phyloP scores from a whole-genome alignment of 352 stramenopile genomes.

The Blastocystis hominis region DNA sequence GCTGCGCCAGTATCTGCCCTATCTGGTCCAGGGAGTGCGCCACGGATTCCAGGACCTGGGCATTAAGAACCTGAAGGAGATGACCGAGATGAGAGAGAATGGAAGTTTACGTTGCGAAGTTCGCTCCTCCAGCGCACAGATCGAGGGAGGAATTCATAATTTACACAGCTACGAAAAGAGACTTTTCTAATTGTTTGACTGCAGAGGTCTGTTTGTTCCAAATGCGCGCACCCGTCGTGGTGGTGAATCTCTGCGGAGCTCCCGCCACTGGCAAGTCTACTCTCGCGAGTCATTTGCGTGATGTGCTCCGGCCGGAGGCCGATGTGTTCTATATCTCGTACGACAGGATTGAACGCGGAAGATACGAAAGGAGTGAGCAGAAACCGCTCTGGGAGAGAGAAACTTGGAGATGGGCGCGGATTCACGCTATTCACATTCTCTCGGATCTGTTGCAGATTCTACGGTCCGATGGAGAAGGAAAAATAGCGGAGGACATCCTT shows the following conservation, averaged over 20 bases:
- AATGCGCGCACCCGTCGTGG: not conserved
- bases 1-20: constrained; percentile 94
- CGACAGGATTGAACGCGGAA: not conserved
- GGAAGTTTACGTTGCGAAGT: constrained; percentile 59
- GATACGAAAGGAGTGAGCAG: not conserved
- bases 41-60: constrained; percentile 60
- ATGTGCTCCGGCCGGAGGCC: not conserved
- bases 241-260: not conserved
- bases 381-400: not conserved
- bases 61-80: constrained; percentile 22
- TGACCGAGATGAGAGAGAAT: constrained; percentile 53
- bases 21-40: constrained; percentile 87
- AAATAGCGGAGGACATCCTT: not conserved
- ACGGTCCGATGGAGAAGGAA: not conserved
- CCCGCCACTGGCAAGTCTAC: not conserved
- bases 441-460: not conserved
- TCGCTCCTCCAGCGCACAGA: constrained; percentile 55
- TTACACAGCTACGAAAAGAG: constrained; percentile 79
- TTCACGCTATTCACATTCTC: not conserved
- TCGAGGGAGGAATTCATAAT: constrained; percentile 61
- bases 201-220: not conserved
- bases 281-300: not conserved
- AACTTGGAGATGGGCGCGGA: not conserved
- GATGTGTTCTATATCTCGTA: not conserved
- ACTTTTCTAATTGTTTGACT: constrained; percentile 58